A percentile compares a stretch with the other conserved stretches of the same genome.
These are phyloP conservation scores for Lolium perenne DNA, from an alignment of 176 grass and related monocot genomes.

Conservation along the genomic window DNA sequence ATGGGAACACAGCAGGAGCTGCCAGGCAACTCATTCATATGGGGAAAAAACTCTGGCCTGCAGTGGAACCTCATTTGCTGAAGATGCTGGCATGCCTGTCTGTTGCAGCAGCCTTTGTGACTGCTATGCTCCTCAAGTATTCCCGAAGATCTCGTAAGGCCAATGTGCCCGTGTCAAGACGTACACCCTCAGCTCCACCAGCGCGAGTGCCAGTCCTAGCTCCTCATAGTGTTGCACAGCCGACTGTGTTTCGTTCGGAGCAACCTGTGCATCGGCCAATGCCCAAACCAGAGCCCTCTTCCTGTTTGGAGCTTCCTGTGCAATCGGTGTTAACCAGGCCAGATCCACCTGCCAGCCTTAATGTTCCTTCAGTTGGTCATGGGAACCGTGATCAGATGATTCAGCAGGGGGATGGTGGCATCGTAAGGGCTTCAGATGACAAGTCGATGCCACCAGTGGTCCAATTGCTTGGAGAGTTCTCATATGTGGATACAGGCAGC, in stretches of 20 bases:
- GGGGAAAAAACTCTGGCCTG: slow-evolving; percentile 25
- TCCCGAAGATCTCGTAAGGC: slow-evolving; percentile 27
- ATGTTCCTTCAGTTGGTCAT: slow-evolving; percentile 11
- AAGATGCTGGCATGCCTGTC: slow-evolving; percentile 40
- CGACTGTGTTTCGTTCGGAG: neutral
- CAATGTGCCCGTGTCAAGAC: neutral
- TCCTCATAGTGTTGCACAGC: neutral
- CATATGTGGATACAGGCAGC: slow-evolving; percentile 9
- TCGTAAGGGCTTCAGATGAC: slow-evolving; percentile 7
- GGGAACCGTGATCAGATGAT: neutral
- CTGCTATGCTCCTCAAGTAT: slow-evolving; percentile 44
- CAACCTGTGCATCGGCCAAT: neutral
- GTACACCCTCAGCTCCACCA: neutral
- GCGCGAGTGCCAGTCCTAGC: slow-evolving; percentile 17
- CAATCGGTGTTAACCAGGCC: neutral
- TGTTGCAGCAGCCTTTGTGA: slow-evolving; percentile 26
- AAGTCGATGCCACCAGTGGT: slow-evolving; percentile 41
- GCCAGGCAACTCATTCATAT: slow-evolving; percentile 5
- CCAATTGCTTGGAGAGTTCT: slow-evolving; percentile 54
- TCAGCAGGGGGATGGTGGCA: slow-evolving; percentile 23
- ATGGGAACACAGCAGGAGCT: slow-evolving; percentile 44
- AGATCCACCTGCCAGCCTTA: neutral
- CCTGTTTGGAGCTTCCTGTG: slow-evolving; percentile 11
- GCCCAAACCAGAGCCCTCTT: neutral
- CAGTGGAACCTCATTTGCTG: slow-evolving; percentile 34